Conservation (phyloP, 179 eudicot genomes). For the Gypsophila paniculata region DNA sequence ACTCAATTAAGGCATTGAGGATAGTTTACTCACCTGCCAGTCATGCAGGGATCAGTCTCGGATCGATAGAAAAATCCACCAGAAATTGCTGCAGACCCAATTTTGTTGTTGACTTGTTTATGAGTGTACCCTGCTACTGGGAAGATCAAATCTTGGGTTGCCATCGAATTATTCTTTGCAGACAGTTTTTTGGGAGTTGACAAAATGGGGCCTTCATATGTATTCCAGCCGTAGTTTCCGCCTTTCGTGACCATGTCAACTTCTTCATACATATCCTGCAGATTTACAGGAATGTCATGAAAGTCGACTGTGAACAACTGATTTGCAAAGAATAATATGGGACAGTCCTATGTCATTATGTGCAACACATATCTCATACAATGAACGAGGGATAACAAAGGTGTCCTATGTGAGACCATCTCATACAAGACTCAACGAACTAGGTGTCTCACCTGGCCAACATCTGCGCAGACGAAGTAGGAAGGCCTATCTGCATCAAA, state of each 20-base stretch:
- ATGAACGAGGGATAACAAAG: too few species aligned
- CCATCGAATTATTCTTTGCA: constrained; percentile 28
- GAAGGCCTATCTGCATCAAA: constrained; percentile 76
- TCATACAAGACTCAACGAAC: not conserved
- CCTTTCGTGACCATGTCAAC: constrained; percentile 77
- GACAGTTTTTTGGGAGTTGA: constrained; percentile 27
- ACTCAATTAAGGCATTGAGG: too few species aligned
- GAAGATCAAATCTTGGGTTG: constrained; percentile 43
- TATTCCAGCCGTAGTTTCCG: constrained; percentile 86
- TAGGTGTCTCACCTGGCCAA: constrained; percentile 55
- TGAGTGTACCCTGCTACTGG: constrained; percentile 76
- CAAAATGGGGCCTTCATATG: constrained; percentile 59
- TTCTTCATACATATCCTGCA: constrained; percentile 79
- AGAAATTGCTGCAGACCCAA: constrained; percentile 85
- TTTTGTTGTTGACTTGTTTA: constrained; percentile 50
- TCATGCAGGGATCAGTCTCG: constrained; percentile 70
- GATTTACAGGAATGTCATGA: not conserved
- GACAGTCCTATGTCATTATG: too few species aligned
- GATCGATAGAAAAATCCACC: constrained; percentile 87
- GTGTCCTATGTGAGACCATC: not conserved
- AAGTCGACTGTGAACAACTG: not conserved
- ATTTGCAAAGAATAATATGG: too few species aligned
- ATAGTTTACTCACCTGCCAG: constrained; percentile 53
- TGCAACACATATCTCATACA: too few species aligned
- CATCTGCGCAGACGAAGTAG: constrained; percentile 77